Conservation (phyloP, 1,284 basidiomycete genomes). For the Hemileia vastatrix region DNA sequence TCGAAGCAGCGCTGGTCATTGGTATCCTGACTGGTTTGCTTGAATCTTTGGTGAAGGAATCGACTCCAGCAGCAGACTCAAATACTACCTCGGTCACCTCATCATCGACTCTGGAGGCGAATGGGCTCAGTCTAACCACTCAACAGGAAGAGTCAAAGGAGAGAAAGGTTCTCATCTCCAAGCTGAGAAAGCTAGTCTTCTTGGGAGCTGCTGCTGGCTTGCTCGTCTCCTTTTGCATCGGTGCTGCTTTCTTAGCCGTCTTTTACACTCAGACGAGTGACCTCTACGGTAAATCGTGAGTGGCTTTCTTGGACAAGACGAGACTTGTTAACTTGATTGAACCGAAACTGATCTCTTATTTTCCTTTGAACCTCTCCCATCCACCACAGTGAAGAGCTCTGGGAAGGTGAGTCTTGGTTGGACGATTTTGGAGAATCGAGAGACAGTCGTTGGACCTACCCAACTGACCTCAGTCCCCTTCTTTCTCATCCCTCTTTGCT, state of each 20-base stretch:
- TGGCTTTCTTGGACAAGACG: not conserved
- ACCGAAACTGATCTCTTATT: not conserved
- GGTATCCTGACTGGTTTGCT: slow-evolving; percentile 38
- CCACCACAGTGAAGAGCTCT: too few relatives aligned
- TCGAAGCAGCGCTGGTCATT: slow-evolving; percentile 37
- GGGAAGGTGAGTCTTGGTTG: too few relatives aligned
- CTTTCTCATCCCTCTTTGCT: too few relatives aligned
- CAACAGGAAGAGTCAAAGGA: slow-evolving; percentile 26
- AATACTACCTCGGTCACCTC: slow-evolving; percentile 29
- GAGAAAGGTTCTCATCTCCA: slow-evolving; percentile 23
- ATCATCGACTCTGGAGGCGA: not conserved
- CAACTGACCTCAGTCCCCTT: too few relatives aligned
- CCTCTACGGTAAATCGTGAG: not conserved
- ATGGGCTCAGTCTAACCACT: too few relatives aligned
- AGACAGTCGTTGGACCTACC: too few relatives aligned
- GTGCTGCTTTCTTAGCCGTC: slow-evolving; percentile 38
- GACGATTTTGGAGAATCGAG: too few relatives aligned
- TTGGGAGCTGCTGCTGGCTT: slow-evolving; percentile 34
- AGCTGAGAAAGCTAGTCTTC: slow-evolving; percentile 33
- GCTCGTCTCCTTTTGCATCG: slow-evolving; percentile 34
- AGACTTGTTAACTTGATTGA: not conserved
- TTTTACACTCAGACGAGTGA: slow-evolving; percentile 33
- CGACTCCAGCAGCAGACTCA: not conserved
- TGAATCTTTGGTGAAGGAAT: not conserved
- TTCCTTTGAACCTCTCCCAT: too few relatives aligned